Base-by-base conservation (phyloP, 805 yeast species). In the Schwanniomyces polymorphus region DNA sequence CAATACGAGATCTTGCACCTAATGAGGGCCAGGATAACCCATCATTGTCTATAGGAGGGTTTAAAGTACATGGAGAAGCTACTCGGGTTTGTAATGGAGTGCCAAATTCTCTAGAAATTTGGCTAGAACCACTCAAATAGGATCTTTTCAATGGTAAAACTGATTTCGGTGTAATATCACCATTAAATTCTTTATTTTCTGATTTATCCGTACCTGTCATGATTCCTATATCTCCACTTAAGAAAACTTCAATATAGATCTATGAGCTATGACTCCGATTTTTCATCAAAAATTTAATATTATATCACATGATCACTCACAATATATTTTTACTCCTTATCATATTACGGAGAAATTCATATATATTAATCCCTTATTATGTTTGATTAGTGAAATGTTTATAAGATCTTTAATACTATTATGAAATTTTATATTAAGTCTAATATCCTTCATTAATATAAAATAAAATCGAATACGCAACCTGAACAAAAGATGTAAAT, bases 11-110 rank as follows among this genome's bases (percentile, higher is more conserved):
- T 47, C 96, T 74, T 6, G 99, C 92, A 7, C 98, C 98, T 3
- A 76, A 58, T 14, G 91, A 83, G 14, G 97, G 98, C 97, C 97
- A 92, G 38, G 97, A 89, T 41, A 92, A 78, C 0, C 97, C 97
- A 66, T 89, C 97, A 38, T 79, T 82, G 60, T 90, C 97, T 28
- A 91, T 85, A 16, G 97, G 94, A 0, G 97, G 91, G 53, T 82
- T 84, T 44, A 86, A 65, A 2, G 95, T 87, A 63, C 84, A 86
- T 17, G 96, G 96, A 4, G 91, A 82, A 0, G 91, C 91, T 1
- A 90, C 88, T 58, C 91, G 75, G 3, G 90, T 84, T 55, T 79
- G 85, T 47, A 86, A 70, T 12, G 91, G 91, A 0, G 91, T 80
- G 42, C 59, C 64, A 37, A 45, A 49, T 14, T 51, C 51, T 14